These are phyloP conservation scores for Rhizopogon sp. DNA, from an alignment of 768 basidiomycete genomes.

Conservation along the genomic window DNA sequence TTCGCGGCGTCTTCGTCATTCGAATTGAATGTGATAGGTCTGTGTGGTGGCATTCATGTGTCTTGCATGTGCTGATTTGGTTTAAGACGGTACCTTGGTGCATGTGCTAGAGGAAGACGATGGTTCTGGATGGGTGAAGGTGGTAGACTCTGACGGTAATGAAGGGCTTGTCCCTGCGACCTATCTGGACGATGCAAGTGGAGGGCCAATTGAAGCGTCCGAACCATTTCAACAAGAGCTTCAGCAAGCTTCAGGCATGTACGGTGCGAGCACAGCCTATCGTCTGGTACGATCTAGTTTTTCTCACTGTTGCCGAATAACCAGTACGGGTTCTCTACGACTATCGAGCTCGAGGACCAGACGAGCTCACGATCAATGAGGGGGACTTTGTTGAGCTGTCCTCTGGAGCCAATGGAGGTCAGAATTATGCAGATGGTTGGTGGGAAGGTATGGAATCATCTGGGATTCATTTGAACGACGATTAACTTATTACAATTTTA, in stretches of 20 bases:
- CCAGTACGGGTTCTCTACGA: constrained; percentile 80
- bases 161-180: constrained; percentile 83
- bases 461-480: constrained; percentile 13
- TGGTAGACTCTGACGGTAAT: constrained; percentile 48
- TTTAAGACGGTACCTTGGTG: constrained; percentile 57
- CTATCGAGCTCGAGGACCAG: constrained; percentile 68
- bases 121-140: constrained; percentile 85
- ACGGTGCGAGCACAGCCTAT: constrained; percentile 37
- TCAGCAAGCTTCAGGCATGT: constrained; percentile 36
- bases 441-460: constrained; percentile 64
- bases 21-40: constrained; percentile 66
- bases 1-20: constrained; percentile 73
- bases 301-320: constrained; percentile 3
- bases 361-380: constrained; percentile 60
- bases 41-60: constrained; percentile 15
- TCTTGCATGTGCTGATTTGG: constrained; percentile 10
- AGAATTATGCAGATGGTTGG: constrained; percentile 75
- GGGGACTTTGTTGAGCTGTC: constrained; percentile 63
- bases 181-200: constrained; percentile 49
- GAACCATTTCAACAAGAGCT: constrained; percentile 11
- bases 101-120: constrained; percentile 76
- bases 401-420: constrained; percentile 54
- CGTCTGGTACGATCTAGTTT: neutral
- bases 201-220: constrained; percentile 9
- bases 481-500: constrained; percentile 30